A percentile compares a stretch with the other conserved stretches of the same genome.
phyloP scores from a whole-genome alignment of 2,329 filamentous ascomycete genomes.

The Penicillium sp. region DNA sequence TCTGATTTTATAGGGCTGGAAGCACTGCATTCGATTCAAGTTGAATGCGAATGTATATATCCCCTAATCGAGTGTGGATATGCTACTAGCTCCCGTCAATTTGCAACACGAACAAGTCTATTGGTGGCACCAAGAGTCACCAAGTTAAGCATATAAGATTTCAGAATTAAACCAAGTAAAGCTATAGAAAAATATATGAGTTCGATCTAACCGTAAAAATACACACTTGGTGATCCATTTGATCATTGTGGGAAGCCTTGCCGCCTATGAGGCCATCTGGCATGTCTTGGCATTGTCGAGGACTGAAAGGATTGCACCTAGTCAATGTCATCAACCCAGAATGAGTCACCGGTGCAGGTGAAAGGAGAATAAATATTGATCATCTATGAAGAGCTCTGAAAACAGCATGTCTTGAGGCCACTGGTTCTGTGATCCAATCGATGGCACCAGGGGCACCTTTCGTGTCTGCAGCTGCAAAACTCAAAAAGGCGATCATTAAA shows the following conservation, averaged over 20 bases:
- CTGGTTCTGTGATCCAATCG: neutral
- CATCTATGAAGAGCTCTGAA: neutral
- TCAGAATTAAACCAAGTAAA: neutral
- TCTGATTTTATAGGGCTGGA: too few species aligned
- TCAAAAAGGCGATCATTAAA: conserved; percentile 1
- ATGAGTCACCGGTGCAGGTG: neutral
- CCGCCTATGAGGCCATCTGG: conserved; percentile 34
- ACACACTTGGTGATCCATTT: conserved; percentile 17
- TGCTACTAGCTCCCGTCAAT: conserved; percentile 13
- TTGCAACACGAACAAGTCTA: conserved; percentile 12
- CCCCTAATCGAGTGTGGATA: conserved; percentile 1
- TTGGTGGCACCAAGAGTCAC: conserved; percentile 5
- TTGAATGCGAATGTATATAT: neutral
- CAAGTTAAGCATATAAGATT: neutral
- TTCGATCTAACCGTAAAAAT: neutral
- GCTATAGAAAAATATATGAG: neutral
- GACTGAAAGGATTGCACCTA: neutral
- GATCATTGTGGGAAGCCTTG: conserved; percentile 18
- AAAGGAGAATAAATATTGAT: neutral
- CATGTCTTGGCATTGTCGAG: conserved; percentile 35
- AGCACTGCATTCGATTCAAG: too few species aligned
- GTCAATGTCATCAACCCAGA: neutral
- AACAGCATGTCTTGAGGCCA: neutral
- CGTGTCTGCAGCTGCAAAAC: conserved; percentile 3
- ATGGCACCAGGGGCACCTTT: neutral